These are phyloP conservation scores for Fusarium sp. DNA, from an alignment of 2,329 filamentous ascomycete genomes.

Conservation along the genomic window DNA sequence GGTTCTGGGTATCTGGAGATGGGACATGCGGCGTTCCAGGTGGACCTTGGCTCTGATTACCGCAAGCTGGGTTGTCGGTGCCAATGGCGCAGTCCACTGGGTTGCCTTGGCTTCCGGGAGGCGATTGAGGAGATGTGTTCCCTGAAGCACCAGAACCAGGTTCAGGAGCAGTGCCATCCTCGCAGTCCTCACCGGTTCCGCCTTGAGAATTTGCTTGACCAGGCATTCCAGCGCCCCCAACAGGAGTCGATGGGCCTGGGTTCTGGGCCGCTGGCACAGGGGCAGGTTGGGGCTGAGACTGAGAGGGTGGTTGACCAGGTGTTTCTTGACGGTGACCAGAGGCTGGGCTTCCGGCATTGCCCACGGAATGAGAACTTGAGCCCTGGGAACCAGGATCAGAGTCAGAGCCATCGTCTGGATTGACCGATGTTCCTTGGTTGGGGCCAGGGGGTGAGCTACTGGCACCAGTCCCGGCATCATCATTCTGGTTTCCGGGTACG, in stretches of 20 bases:
- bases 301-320: slow-evolving; percentile 6
- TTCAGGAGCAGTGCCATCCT: not conserved
- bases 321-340: not conserved
- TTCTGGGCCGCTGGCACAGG: slow-evolving; percentile 2
- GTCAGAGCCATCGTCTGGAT: not conserved
- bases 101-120: not conserved
- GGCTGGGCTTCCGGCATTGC: not conserved
- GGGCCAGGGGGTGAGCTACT: not conserved
- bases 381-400: not conserved
- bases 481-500: not conserved
- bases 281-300: slow-evolving; percentile 6
- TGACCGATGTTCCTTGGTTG: not conserved
- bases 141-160: not conserved
- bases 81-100: slow-evolving; percentile 4
- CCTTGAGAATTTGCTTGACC: not conserved
- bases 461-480: not conserved
- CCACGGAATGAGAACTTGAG: not conserved
- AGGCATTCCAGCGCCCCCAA: not conserved
- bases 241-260: not conserved
- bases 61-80: slow-evolving; percentile 7
- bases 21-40: not conserved
- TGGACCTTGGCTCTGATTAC: not conserved
- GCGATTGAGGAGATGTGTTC: not conserved
- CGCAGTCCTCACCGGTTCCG: slow-evolving; percentile 11
- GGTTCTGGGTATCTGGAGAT: not conserved